phyloP scores from a whole-genome alignment of 495 filamentous ascomycete species.

The Daldinia concentrica region DNA sequence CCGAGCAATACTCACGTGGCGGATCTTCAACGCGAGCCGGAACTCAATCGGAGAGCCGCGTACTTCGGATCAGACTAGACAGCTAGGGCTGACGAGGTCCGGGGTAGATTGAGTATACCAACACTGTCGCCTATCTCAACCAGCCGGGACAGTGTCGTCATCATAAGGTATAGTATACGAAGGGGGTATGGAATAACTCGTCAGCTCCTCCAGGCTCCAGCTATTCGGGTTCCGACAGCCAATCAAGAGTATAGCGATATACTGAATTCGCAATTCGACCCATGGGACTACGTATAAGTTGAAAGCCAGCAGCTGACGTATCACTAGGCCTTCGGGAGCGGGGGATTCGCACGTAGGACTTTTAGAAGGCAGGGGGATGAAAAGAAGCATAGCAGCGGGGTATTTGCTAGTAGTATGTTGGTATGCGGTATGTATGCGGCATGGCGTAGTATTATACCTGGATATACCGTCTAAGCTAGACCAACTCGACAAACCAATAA shows the following conservation, averaged over 20 bases:
- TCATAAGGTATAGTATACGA: background rate
- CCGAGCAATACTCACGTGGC: slow-evolving; percentile 1
- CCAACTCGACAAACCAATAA: slow-evolving; percentile 19
- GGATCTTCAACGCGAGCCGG: slow-evolving; percentile 3
- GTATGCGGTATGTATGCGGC: background rate
- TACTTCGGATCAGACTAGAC: background rate
- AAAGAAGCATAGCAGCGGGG: slow-evolving; percentile 18
- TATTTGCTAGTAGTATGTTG: slow-evolving; percentile 1
- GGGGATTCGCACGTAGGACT: slow-evolving; percentile 27
- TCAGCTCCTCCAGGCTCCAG: slow-evolving; percentile 13
- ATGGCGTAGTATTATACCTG: slow-evolving; percentile 7
- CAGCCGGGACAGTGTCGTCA: slow-evolving; percentile 15
- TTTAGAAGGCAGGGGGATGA: background rate
- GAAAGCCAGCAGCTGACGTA: slow-evolving; percentile 25
- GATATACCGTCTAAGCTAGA: slow-evolving; percentile 7
- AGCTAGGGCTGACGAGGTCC: slow-evolving; percentile 22
- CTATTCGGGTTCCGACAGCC: slow-evolving; percentile 17
- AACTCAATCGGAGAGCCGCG: slow-evolving; percentile 25
- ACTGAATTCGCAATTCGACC: slow-evolving; percentile 25
- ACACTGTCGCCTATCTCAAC: background rate
- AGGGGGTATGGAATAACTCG: slow-evolving; percentile 1
- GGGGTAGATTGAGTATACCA: slow-evolving; percentile 10
- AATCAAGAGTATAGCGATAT: slow-evolving; percentile 27
- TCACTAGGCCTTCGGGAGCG: slow-evolving; percentile 6
- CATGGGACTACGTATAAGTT: slow-evolving; percentile 13